Evolutionary conservation across 371 early-diverging fungal species (phyloP), one percentile per base, ranked within the genome.

Genomic region (Encephalitozoon romaleae): DNA sequence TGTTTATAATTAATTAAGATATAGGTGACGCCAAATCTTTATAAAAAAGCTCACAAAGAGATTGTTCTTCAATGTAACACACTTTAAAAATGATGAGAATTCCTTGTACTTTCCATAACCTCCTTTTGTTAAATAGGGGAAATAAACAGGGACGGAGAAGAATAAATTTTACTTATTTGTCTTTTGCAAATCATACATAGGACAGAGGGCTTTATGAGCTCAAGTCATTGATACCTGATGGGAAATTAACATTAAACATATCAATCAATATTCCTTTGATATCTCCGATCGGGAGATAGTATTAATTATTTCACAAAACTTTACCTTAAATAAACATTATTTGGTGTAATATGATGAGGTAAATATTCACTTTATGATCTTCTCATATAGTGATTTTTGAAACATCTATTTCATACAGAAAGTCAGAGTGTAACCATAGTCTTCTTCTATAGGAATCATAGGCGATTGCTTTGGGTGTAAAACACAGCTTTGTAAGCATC

Each of bases 1-100:
- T 54, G 59, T 5, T 34, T 59, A 18, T 11, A 59, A 59, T 59
- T 59, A 59, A 59, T 59, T 59, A 59, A 59, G 59, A 59, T 59
- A 59, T 59, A 47, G 49, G 15, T 47, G 49, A 47, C 49, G 18
- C 21, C 21, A 15, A 15, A 47, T 47, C 49, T 47, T 21, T 4
- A 47, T 47, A 8, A 47, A 47, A 21, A 47, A 21, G 49, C 21
- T 21, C 2, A 47, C 18, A 18, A 47, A 21, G 49, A 47, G 15
- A 2, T 2, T 2, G 21, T 4, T 15, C 49, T 21, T 21, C 49
- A 2, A 3, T 3, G 9, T 8, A 15, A 18, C 4, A 4, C 15
- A 4, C 21, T 21, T 15, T 18, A 21, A 47, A 2, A 4, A 1
- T 18, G n/a, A 1, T 1, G 18, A 47, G 49, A 21, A 2, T 47